phyloP scores from a whole-genome alignment of 2,329 filamentous ascomycete genomes.

The Exophiala oligosperma region DNA sequence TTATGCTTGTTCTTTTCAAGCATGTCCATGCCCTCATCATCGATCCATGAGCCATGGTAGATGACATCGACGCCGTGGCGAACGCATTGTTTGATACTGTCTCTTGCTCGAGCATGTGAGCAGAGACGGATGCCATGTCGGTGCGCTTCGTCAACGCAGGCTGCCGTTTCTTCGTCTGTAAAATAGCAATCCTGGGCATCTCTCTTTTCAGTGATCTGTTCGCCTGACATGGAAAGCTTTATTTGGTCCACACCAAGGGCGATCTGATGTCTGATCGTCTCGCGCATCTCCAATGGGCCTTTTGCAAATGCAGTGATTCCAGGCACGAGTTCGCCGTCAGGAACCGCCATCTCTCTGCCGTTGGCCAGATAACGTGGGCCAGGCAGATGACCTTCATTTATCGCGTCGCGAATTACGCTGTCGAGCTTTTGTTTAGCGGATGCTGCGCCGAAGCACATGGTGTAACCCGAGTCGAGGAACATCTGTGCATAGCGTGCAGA shows the following conservation, averaged over 20 bases:
- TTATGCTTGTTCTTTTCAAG: slow-evolving; percentile 41
- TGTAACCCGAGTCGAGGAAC: slow-evolving; percentile 53
- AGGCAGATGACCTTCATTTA: slow-evolving; percentile 50
- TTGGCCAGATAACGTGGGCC: slow-evolving; percentile 52
- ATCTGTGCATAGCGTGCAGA: slow-evolving; percentile 46
- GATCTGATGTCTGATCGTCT: slow-evolving; percentile 38
- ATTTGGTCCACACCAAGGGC: slow-evolving; percentile 42
- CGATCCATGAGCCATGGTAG: slow-evolving; percentile 48
- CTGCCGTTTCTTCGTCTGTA: slow-evolving; percentile 47
- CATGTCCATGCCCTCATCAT: slow-evolving; percentile 38
- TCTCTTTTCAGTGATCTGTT: slow-evolving; percentile 32
- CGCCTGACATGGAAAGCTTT: slow-evolving; percentile 46
- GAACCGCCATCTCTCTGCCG: slow-evolving; percentile 50
- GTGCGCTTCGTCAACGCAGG: slow-evolving; percentile 51
- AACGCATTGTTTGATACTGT: slow-evolving; percentile 46
- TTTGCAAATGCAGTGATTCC: slow-evolving; percentile 46
- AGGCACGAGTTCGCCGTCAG: slow-evolving; percentile 46
- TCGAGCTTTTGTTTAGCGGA: slow-evolving; percentile 50
- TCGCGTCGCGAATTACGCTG: slow-evolving; percentile 49
- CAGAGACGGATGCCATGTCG: slow-evolving; percentile 36
- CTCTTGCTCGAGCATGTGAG: slow-evolving; percentile 46
- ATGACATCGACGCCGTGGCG: slow-evolving; percentile 49
- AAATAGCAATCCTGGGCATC: slow-evolving; percentile 49
- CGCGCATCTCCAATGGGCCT: slow-evolving; percentile 41
- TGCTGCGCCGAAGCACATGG: slow-evolving; percentile 52